A percentile compares a stretch with the other conserved stretches of the same genome.
These are phyloP conservation scores for Sclerotinia nivalis DNA, from an alignment of 2,329 filamentous ascomycete species.

Conservation along the genomic window DNA sequence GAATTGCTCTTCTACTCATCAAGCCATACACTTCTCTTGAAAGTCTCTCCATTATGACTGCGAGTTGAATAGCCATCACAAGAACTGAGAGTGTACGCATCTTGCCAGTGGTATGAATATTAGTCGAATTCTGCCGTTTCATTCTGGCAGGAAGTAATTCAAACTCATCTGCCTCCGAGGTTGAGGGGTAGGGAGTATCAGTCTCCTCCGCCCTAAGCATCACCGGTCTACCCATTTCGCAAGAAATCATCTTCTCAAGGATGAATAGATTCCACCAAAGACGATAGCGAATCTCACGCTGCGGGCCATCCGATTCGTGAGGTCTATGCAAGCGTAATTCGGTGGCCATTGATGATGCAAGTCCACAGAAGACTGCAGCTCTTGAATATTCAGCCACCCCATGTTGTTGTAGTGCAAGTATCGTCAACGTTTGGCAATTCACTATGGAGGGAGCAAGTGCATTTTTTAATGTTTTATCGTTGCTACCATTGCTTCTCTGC, in stretches of 20 bases:
- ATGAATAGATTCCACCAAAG: slow-evolving; percentile 42
- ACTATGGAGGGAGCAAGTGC: slow-evolving; percentile 36
- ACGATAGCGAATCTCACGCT: slow-evolving; percentile 36
- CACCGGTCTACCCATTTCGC: slow-evolving; percentile 38
- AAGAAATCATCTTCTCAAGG: slow-evolving; percentile 40
- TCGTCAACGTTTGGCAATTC: slow-evolving; percentile 37
- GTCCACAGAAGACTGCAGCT: slow-evolving; percentile 36
- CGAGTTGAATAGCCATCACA: slow-evolving; percentile 35
- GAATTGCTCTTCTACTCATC: slow-evolving; percentile 34
- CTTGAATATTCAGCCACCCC: slow-evolving; percentile 39
- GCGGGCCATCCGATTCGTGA: slow-evolving; percentile 31
- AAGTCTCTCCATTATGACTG: slow-evolving; percentile 35
- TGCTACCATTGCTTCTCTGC: slow-evolving; percentile 27
- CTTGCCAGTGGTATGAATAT: slow-evolving; percentile 31
- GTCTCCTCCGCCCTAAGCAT: slow-evolving; percentile 36
- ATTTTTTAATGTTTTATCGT: slow-evolving; percentile 29
- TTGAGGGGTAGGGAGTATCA: slow-evolving; percentile 37
- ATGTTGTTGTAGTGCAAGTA: slow-evolving; percentile 39
- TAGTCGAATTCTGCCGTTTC: slow-evolving; percentile 19
- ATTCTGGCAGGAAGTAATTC: slow-evolving; percentile 35
- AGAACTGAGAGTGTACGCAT: slow-evolving; percentile 37
- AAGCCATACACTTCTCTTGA: slow-evolving; percentile 37
- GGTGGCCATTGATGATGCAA: slow-evolving; percentile 39
- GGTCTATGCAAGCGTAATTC: slow-evolving; percentile 37
- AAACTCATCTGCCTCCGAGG: slow-evolving; percentile 39